These are phyloP conservation scores for Symmetrospora coprosmae DNA, from an alignment of 768 basidiomycete genomes.

Conservation along the genomic window DNA sequence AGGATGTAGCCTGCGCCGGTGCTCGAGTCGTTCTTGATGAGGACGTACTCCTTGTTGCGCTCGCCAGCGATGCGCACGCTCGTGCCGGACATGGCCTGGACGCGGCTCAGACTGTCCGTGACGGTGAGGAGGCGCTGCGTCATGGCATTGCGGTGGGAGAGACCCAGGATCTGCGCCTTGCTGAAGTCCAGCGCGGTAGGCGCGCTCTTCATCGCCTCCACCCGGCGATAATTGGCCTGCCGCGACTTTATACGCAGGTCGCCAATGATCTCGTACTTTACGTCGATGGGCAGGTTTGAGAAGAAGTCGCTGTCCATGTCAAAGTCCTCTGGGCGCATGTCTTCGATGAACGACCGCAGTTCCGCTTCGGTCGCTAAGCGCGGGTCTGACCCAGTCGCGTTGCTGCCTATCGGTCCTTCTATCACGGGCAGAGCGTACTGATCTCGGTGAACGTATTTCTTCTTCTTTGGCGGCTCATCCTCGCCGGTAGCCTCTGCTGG, in stretches of 20 bases:
- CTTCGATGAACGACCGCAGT: conserved; percentile 78
- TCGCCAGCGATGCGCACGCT: conserved; percentile 90
- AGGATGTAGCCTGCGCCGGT: conserved; percentile 81
- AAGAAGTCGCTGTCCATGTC: conserved; percentile 82
- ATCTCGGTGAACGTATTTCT: conserved; percentile 45
- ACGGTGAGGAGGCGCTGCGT: conserved; percentile 86
- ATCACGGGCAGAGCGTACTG: conserved; percentile 84
- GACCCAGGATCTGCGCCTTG: conserved; percentile 80
- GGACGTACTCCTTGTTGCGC: conserved; percentile 82
- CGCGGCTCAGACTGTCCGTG: conserved; percentile 67
- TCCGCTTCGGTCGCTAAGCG: conserved; percentile 94
- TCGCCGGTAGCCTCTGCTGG: conserved; percentile 24
- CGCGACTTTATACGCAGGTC: conserved; percentile 87
- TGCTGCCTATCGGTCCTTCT: conserved; percentile 50
- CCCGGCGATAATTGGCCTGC: conserved; percentile 77
- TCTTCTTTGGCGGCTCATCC: conserved; percentile 34
- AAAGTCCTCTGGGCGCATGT: conserved; percentile 89
- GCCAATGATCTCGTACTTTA: conserved; percentile 95
- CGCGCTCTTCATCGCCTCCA: conserved; percentile 74
- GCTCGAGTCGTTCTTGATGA: conserved; percentile 75
- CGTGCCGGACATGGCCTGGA: conserved; percentile 62
- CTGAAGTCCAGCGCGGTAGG: conserved; percentile 90
- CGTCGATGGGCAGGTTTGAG: conserved; percentile 79
- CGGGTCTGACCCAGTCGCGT: conserved; percentile 66
- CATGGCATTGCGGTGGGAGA: conserved; percentile 72